Evolutionary conservation across 352 stramenopile species (phyloP), one percentile per base, ranked within the genome.

Genomic region (Phytophthora hibernalis): DNA sequence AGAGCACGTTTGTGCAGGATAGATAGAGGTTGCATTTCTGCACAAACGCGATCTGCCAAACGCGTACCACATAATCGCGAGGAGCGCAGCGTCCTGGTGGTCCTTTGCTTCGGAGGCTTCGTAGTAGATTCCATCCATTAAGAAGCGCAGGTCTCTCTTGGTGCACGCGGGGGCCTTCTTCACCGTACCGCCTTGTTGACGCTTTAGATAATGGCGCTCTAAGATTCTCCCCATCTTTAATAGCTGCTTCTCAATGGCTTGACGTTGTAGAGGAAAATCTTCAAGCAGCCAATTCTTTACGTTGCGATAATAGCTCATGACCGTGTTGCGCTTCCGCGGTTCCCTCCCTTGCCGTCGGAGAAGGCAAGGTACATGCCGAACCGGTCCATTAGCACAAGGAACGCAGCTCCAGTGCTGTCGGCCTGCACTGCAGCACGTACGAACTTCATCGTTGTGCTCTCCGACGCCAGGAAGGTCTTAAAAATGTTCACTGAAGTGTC

Each of bases 51-150:
- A 72, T 28, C 59, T 37, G 1, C 60, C 60, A 37, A 74, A 65
- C 3, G 45, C 33, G 21, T 64, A 61, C 55, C 55, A 67, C 31
- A 70, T 53, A 2, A 67, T n/a, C 2, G 38, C 40, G 8, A 70
- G 18, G 1, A 64, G 50, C 1, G 49, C 61, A 0, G 55, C 61
- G 38, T 74, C 54, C 52, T 70, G 54, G 21, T 74, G 58, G 12
- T 74, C 54, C 12, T 20, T 47, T 5, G 33, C 15, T 2, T 9
- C 49, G 5, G 11, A 24, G 3, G 47, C 33, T 20, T 43, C 38
- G 10, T 51, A 59, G 16, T 51, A 50, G 0, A 40, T 13, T 8
- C 24, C 35, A 21, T 59, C 35, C 20, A 49, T 26, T 24, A 59
- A 22, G 11, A 3, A 28, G 5, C 38, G 38, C 15, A 62, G 15